Conservation (phyloP, 1,284 basidiomycete genomes). For the Puccinia triticina region DNA sequence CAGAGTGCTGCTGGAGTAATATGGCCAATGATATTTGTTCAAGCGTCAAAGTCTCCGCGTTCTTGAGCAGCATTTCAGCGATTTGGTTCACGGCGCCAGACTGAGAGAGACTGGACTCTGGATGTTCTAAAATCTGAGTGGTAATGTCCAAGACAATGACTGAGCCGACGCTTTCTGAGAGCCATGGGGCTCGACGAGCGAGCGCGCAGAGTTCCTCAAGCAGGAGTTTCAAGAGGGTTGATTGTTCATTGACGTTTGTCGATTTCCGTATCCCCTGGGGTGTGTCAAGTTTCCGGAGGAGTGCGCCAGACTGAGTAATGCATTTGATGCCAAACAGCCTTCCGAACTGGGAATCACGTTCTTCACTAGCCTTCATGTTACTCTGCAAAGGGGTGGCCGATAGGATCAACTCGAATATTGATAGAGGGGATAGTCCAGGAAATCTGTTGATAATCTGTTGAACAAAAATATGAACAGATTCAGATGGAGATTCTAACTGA, state of each 20-base stretch:
- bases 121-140: background rate
- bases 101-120: slow-evolving; percentile 10
- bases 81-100: slow-evolving; percentile 26
- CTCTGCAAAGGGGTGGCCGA: slow-evolving; percentile 55
- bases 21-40: slow-evolving; percentile 38
- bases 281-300: slow-evolving; percentile 52
- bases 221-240: slow-evolving; percentile 10
- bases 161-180: slow-evolving; percentile 43
- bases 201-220: slow-evolving; percentile 20
- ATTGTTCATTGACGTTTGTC: background rate
- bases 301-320: slow-evolving; percentile 57
- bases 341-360: slow-evolving; percentile 59
- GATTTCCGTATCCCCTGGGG: background rate
- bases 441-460: slow-evolving; percentile 54
- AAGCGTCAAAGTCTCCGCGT: slow-evolving; percentile 17
- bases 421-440: slow-evolving; percentile 55
- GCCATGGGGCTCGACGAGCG: slow-evolving; percentile 17
- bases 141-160: slow-evolving; percentile 24
- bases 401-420: slow-evolving; percentile 54
- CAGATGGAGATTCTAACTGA: background rate
- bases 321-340: slow-evolving; percentile 59
- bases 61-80: background rate
- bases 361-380: slow-evolving; percentile 57
- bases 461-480: background rate
- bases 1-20: slow-evolving; percentile 17